phyloP scores from a whole-genome alignment of 2,329 filamentous ascomycete genomes.

The Diaporthe destruens region DNA sequence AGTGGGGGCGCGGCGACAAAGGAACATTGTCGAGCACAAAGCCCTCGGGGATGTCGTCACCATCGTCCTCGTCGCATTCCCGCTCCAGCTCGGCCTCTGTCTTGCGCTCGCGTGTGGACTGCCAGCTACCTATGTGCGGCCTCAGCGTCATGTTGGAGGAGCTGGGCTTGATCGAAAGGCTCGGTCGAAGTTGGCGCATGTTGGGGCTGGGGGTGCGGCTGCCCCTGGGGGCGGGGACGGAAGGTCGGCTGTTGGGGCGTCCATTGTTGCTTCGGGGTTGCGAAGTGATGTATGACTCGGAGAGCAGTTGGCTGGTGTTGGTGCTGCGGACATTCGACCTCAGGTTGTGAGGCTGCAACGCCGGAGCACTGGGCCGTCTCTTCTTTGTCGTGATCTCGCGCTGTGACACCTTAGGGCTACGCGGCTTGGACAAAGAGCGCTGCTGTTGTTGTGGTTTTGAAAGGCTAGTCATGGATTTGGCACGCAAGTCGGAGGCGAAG shows the following conservation, averaged over 20 bases:
- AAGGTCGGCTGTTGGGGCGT: constrained; percentile 53
- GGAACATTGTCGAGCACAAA: constrained; percentile 85
- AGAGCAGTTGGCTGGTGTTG: constrained; percentile 54
- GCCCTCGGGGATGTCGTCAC: constrained; percentile 83
- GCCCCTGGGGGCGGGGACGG: constrained; percentile 56
- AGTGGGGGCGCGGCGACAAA: constrained; percentile 77
- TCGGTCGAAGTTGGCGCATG: constrained; percentile 46
- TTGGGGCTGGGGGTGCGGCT: constrained; percentile 64
- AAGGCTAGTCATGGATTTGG: constrained; percentile 45
- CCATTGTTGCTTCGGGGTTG: constrained; percentile 47
- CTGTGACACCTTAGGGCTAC: constrained; percentile 44
- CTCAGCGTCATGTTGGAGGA: constrained; percentile 56
- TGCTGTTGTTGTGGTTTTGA: constrained; percentile 42
- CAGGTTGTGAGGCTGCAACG: constrained; percentile 60
- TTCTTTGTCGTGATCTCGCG: constrained; percentile 51
- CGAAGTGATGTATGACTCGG: constrained; percentile 49
- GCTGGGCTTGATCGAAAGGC: constrained; percentile 58
- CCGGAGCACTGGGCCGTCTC: constrained; percentile 59
- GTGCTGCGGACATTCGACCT: constrained; percentile 65
- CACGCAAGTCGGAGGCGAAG: constrained; percentile 58
- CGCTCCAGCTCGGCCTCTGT: constrained; percentile 78
- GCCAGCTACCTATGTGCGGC: constrained; percentile 78
- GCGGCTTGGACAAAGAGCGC: constrained; percentile 48
- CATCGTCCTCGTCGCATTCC: constrained; percentile 82
- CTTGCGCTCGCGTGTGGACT: constrained; percentile 74